Evolutionary conservation across 1,284 basidiomycete genomes (phyloP), one percentile per base, ranked within the genome.

Genomic region (Ceratobasidium sp.): DNA sequence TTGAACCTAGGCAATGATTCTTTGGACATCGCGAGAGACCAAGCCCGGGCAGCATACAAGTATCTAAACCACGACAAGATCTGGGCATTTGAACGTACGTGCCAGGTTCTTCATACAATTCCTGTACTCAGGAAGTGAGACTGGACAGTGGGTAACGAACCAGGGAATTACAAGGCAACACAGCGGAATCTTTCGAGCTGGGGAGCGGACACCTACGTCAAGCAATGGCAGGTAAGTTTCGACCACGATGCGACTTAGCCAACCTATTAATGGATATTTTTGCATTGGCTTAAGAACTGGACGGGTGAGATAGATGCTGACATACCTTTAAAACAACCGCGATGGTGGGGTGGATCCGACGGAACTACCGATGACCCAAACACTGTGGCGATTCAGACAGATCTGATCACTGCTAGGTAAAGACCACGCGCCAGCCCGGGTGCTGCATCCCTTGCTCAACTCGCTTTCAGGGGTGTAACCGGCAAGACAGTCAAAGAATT

Each of bases 1-100:
- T 69, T 79, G 11, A 79, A 79, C 61, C 76, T 79, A 34, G 78
- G 78, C 1, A 79, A 79, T 40, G 46, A 79, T 57, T 52, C 75
- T 40, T 66, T 73, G 11, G 54, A 52, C 25, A 78, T 78, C n/a
- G 78, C 78, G 1, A 32, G 34, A 3, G 75, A 62, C 17, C 46
- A 79, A 46, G 78, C 78, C 1, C 43, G 52, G 29, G 78, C 78
- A 3, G 77, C 75, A n/a, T 43, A 76, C 32, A 32, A 62, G 17
- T 43, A 49, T 22, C 25, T 79, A 6, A 52, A 71, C 0, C 22
- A 44, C 3, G 43, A 61, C 29, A 54, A 68, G 59, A 57, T 79
- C 32, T 70, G 64, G 40, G 68, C 74, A 9, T 40, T 78, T 13
- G 78, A 77, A 51, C 37, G 78, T 79, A 43, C 54, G 78, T 71